phyloP scores from a whole-genome alignment of 768 basidiomycete genomes.

The Suillus hirtellus region DNA sequence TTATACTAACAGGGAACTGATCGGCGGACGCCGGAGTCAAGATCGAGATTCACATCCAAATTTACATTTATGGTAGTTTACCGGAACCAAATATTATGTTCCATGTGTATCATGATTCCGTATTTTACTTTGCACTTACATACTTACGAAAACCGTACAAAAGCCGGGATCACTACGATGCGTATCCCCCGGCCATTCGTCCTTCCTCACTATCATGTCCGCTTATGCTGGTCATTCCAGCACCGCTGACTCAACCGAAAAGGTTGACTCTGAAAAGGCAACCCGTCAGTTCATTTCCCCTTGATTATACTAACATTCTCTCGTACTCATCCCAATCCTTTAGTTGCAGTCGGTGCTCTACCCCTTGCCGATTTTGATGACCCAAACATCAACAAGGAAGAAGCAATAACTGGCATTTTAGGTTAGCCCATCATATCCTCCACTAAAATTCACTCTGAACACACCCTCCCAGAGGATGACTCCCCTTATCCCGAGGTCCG shows the following conservation, averaged over 20 bases:
- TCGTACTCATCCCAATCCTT: neutral
- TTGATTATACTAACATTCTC: neutral
- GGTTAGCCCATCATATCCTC: neutral
- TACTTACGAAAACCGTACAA: neutral
- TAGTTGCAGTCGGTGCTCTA: neutral
- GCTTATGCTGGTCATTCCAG: conserved; percentile 17
- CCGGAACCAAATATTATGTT: neutral
- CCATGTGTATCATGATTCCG: neutral
- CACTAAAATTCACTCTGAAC: neutral
- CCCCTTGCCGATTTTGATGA: conserved; percentile 40
- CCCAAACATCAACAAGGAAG: conserved; percentile 45
- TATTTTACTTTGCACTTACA: conserved; percentile 2
- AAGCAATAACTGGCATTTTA: conserved; percentile 17
- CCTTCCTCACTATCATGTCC: conserved; percentile 20
- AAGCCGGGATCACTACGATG: neutral
- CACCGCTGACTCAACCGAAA: conserved; percentile 23
- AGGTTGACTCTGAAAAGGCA: conserved; percentile 18
- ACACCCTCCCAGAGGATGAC: conserved; percentile 38
- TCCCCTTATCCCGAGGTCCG: conserved; percentile 57
- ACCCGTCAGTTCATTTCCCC: neutral
- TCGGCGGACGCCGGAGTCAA: neutral
- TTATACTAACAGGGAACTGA: no score
- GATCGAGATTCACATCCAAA: neutral
- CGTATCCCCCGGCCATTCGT: neutral
- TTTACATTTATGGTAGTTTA: neutral